Percentiles rank a stretch among this genome's conserved stretches.
phyloP scores from a whole-genome alignment of 805 yeast species.

The Teunomyces funiuensis region DNA sequence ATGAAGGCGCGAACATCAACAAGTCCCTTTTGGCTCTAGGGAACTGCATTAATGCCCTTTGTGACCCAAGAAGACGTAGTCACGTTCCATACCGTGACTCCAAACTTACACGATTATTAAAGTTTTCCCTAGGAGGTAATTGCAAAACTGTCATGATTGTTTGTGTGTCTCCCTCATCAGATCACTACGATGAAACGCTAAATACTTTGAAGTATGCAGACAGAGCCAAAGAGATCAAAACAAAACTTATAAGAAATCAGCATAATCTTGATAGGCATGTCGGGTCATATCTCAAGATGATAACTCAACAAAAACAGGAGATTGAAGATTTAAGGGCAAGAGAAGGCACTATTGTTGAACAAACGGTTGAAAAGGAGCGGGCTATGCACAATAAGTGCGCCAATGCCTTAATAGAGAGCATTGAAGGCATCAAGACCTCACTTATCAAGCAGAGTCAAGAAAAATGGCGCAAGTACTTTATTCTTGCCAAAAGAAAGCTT shows the following conservation, averaged over 20 bases:
- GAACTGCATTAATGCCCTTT: conserved; percentile 88
- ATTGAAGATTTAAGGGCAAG: conserved; percentile 65
- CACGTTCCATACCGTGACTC: conserved; percentile 93
- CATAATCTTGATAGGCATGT: conserved; percentile 80
- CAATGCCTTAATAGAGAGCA: conserved; percentile 38
- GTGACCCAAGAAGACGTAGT: conserved; percentile 62
- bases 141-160: conserved; percentile 96
- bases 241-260: conserved; percentile 71
- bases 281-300: conserved; percentile 80
- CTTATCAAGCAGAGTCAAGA: conserved; percentile 45
- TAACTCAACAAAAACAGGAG: conserved; percentile 74
- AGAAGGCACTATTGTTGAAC: conserved; percentile 45
- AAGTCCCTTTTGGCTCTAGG: conserved; percentile 86
- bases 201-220: conserved; percentile 91
- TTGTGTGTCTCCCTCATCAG: conserved; percentile 83
- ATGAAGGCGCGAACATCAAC: conserved; percentile 94
- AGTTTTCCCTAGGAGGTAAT: conserved; percentile 89
- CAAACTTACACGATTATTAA: conserved; percentile 79
- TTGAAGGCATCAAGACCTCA: conserved; percentile 42
- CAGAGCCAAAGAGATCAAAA: conserved; percentile 87
- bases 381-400: conserved; percentile 39
- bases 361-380: conserved; percentile 34
- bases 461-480: conserved; percentile 41
- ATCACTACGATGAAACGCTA: conserved; percentile 89
- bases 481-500: conserved; percentile 48